Evolutionary conservation across 192 early-diverging fungal species (phyloP), one percentile per base, ranked within the genome.

Genomic region (Entrophospora sp.): DNA sequence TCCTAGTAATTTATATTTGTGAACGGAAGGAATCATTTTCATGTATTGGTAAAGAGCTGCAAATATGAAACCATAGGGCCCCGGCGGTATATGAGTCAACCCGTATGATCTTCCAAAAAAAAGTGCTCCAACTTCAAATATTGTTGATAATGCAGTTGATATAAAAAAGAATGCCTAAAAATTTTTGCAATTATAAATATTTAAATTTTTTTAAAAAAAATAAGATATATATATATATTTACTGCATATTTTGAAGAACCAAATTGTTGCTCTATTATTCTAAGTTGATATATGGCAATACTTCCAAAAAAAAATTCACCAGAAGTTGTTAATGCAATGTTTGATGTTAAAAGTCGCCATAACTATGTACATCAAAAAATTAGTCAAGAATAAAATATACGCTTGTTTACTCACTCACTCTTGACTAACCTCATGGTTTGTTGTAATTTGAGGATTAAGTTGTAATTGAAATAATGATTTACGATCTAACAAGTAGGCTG

Each of bases 211-310:
- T 13, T 4, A 30, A 61, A 7, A 3, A 20, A 42, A 25, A n/a
- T 24, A 22, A 40, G 14, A 18, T 5, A 55, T 63, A 63, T 24
- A 24, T 53, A 18, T 24, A 32, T n/a, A 61, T 66, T 51, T 82
- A 81, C 84, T 36, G 71, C 76, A 69, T 84, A 87, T 73, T 87
- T 87, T 18, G 75, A 64, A 32, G 75, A 75, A 30, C 85, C 84
- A 73, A 77, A 87, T 20, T 79, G 79, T 24, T 83, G 79, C 61
- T 87, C 85, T 55, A 87, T 76, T 18, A 79, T 69, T 30, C 81
- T 64, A 61, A 85, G 70, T 32, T 83, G 70, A 58, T 85, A 87
- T 6, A 87, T 57, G 5, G 85, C 51, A 31, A 87, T 44, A 10
- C 77, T 71, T n/a, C 79, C 85, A 36, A 83, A 80, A n/a, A 85